A percentile compares a stretch with the other conserved stretches of the same genome.
Conservation (phyloP, 1,284 basidiomycete genomes). For the Cutaneotrichosporon cutaneum region DNA sequence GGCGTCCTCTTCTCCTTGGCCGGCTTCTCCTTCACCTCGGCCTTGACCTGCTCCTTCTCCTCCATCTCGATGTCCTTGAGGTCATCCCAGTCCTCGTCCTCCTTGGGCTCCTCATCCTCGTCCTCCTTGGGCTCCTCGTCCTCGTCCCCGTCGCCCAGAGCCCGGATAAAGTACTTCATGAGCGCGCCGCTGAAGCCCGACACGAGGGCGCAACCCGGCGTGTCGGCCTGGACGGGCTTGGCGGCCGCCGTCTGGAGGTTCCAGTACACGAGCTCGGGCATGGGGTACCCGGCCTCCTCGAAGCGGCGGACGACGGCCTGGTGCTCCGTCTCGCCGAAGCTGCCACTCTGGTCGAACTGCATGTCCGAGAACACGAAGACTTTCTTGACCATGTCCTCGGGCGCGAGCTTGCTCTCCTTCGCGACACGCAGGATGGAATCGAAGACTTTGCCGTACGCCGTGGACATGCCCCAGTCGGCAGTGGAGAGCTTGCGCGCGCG, state of each 20-base stretch:
- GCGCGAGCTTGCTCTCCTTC: constrained; percentile 58
- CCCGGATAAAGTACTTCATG: constrained; percentile 68
- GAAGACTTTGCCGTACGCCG: constrained; percentile 54
- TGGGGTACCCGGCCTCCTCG: constrained; percentile 62
- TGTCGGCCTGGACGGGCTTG: constrained; percentile 58
- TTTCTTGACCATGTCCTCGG: constrained; percentile 69
- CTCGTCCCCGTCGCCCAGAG: constrained; percentile 49
- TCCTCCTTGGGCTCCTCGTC: constrained; percentile 27
- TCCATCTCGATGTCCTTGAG: constrained; percentile 12
- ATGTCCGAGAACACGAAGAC: constrained; percentile 73
- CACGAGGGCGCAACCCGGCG: constrained; percentile 64
- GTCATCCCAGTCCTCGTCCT: constrained; percentile 45
- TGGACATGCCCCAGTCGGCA: constrained; percentile 61
- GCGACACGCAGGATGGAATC: constrained; percentile 60
- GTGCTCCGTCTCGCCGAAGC: constrained; percentile 63
- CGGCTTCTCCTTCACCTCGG: constrained; percentile 8
- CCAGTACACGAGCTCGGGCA: constrained; percentile 61
- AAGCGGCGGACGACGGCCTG: constrained; percentile 60
- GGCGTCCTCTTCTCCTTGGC: constrained; percentile 33
- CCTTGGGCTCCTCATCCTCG: constrained; percentile 21
- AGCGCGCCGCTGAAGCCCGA: constrained; percentile 66
- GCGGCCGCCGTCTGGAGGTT: constrained; percentile 40
- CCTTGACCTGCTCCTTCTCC: not conserved
- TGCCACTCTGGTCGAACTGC: constrained; percentile 61
- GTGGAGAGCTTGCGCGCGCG: constrained; percentile 53